These are phyloP conservation scores for Metarhizium brunneum DNA, from an alignment of 2,329 filamentous ascomycete species.

Conservation along the genomic window DNA sequence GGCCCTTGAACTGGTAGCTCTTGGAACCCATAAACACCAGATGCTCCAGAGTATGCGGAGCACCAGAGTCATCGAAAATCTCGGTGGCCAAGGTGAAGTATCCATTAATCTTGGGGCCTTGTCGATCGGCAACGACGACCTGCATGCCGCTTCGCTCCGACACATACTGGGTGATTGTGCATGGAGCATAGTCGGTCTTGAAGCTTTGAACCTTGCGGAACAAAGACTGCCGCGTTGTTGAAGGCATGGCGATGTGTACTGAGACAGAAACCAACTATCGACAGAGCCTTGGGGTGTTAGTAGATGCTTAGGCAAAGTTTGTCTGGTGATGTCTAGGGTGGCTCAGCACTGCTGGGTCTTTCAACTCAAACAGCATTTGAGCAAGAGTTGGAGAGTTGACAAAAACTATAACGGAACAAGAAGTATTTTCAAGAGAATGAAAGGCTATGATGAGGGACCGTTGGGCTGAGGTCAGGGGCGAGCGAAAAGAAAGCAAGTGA, in stretches of 20 bases:
- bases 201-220: constrained; percentile 85
- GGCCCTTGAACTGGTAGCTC: constrained; percentile 87
- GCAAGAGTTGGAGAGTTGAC: too few relatives aligned
- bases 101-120: constrained; percentile 89
- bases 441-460: too few relatives aligned
- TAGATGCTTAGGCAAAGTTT: neutral
- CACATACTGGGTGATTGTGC: constrained; percentile 88
- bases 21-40: constrained; percentile 85
- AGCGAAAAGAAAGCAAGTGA: too few relatives aligned
- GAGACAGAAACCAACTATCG: neutral
- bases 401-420: too few relatives aligned
- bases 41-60: constrained; percentile 79
- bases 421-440: too few relatives aligned
- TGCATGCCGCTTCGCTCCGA: constrained; percentile 92
- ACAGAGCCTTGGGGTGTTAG: neutral
- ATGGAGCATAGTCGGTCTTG: constrained; percentile 80
- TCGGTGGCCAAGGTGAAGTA: constrained; percentile 95
- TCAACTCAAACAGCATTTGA: neutral
- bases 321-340: neutral
- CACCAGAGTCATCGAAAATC: constrained; percentile 93
- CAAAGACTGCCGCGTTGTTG: constrained; percentile 23
- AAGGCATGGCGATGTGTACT: constrained; percentile 3
- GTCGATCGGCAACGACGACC: constrained; percentile 81
- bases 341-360: neutral
- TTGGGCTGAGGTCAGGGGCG: too few relatives aligned